Evolutionary conservation across 106 monocot genomes (phyloP).

Genomic region (Iris macrosiphon): DNA sequence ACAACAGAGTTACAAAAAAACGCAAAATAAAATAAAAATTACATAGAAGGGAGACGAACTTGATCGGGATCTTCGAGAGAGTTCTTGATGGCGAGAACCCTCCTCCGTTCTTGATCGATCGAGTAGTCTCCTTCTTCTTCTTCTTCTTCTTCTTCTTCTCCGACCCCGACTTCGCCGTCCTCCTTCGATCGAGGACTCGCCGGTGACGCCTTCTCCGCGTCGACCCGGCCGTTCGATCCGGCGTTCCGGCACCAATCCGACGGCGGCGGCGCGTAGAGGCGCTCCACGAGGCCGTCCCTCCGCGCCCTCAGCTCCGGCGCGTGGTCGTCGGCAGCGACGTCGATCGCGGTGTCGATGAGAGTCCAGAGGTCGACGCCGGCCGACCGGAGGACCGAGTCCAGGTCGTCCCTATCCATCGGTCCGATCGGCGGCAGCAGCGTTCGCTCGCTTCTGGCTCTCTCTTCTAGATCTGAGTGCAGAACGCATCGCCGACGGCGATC

Average conservation of each 20-base stretch:
- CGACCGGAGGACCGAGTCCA: constrained; percentile 12
- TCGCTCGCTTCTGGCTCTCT: background rate
- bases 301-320: constrained; percentile 14
- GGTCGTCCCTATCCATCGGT: constrained; percentile 27
- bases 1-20: background rate
- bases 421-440: no score
- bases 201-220: constrained; percentile 1
- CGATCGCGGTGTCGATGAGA: constrained; percentile 28
- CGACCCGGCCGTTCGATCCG: background rate
- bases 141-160: constrained; percentile 3
- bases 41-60: constrained; percentile 12
- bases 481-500: no score
- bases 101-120: constrained; percentile 35
- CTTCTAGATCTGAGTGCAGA: no score
- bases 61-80: constrained; percentile 52
- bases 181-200: background rate
- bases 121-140: constrained; percentile 10
- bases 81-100: constrained; percentile 53
- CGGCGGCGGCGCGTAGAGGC: constrained; percentile 24
- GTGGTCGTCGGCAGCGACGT: constrained; percentile 24
- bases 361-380: constrained; percentile 33
- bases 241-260: constrained; percentile 9
- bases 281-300: constrained; percentile 31
- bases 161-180: background rate
- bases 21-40: background rate